Conservation (phyloP, 2,329 filamentous ascomycete genomes). For the Diaporthe sp. region DNA sequence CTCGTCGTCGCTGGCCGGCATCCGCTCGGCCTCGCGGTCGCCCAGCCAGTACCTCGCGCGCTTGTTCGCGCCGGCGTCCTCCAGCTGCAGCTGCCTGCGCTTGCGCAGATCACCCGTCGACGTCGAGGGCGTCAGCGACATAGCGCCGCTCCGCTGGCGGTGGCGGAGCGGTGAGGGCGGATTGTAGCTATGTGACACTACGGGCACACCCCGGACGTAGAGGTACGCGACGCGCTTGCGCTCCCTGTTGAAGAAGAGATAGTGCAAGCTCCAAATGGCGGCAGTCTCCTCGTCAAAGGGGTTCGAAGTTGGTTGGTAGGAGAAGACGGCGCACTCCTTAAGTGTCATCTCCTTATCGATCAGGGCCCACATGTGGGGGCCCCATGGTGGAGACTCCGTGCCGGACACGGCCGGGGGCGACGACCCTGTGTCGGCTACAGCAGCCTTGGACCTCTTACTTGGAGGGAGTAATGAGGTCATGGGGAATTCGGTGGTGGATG, state of each 20-base stretch:
- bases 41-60: slow-evolving; percentile 92
- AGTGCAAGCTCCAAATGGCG: slow-evolving; percentile 94
- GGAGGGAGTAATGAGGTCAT: slow-evolving; percentile 55
- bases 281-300: slow-evolving; percentile 93
- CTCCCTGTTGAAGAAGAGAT: slow-evolving; percentile 97
- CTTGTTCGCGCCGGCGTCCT: slow-evolving; percentile 74
- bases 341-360: slow-evolving; percentile 96
- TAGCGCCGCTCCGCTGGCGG: slow-evolving; percentile 50
- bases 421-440: slow-evolving; percentile 54
- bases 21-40: slow-evolving; percentile 67
- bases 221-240: slow-evolving; percentile 95
- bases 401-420: slow-evolving; percentile 56
- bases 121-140: slow-evolving; percentile 42
- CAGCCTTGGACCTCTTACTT: slow-evolving; percentile 53
- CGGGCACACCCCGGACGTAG: slow-evolving; percentile 89
- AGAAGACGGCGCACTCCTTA: slow-evolving; percentile 89
- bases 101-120: slow-evolving; percentile 44
- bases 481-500: slow-evolving; percentile 57
- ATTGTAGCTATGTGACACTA: slow-evolving; percentile 72
- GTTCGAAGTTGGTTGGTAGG: slow-evolving; percentile 89
- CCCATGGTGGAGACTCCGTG: slow-evolving; percentile 73
- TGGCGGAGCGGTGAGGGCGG: slow-evolving; percentile 59
- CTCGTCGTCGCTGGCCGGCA: slow-evolving; percentile 60
- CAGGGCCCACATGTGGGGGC: slow-evolving; percentile 89
- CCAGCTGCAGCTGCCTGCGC: slow-evolving; percentile 48